Evolutionary conservation across 257 asterid species (phyloP).

Genomic region (Eucommia ulmoides): DNA sequence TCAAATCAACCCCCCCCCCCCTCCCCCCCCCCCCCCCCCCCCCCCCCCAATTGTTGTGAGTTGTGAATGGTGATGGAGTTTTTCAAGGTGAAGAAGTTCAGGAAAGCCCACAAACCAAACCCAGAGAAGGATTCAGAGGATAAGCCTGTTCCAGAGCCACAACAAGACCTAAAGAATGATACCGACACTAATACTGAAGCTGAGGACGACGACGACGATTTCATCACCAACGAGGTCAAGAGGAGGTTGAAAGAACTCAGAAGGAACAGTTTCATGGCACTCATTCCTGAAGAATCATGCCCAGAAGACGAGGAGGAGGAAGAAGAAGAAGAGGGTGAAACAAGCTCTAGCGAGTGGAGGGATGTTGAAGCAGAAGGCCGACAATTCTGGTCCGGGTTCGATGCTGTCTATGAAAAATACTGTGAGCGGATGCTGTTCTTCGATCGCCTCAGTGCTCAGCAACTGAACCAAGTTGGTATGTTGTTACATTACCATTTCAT

Average conservation of each 20-base stretch:
- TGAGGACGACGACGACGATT: conserved; percentile 90
- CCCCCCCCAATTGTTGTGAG: too few species aligned
- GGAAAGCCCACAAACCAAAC: conserved; percentile 48
- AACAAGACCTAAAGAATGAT: conserved; percentile 46
- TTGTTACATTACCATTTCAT: not conserved
- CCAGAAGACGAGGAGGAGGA: conserved; percentile 7
- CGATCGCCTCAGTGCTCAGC: conserved; percentile 66
- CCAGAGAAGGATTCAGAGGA: conserved; percentile 21
- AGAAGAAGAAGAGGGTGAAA: conserved; percentile 54
- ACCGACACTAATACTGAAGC: conserved; percentile 30
- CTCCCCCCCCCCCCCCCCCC: too few species aligned
- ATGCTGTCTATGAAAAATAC: conserved; percentile 74
- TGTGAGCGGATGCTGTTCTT: conserved; percentile 66
- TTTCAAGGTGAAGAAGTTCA: conserved; percentile 55
- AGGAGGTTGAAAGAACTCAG: conserved; percentile 88
- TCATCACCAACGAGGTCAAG: conserved; percentile 85
- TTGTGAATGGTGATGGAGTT: conserved; percentile 63
- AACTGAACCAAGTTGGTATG: conserved; percentile 67
- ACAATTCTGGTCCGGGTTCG: conserved; percentile 84
- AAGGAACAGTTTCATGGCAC: conserved; percentile 84
- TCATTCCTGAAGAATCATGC: conserved; percentile 82
- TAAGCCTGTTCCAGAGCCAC: conserved; percentile 37
- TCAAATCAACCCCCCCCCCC: too few species aligned
- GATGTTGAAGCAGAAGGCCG: conserved; percentile 77
- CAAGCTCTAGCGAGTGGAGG: conserved; percentile 74